These are phyloP conservation scores for Geranomyces michiganensis DNA, from an alignment of 192 early-diverging fungal genomes.

Conservation along the genomic window DNA sequence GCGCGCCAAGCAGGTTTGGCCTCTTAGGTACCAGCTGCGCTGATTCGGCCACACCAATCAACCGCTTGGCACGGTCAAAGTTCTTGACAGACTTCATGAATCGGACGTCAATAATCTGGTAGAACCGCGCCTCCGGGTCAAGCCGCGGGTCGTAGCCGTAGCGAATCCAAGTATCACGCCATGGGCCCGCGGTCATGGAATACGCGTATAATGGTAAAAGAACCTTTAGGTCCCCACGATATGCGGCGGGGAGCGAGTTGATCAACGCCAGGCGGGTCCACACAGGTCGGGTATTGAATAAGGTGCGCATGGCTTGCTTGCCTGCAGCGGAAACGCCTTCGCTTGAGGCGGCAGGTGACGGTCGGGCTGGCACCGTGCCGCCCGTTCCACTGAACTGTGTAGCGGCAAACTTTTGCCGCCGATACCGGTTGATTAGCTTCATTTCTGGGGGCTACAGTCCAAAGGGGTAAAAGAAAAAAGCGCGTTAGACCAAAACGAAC, in stretches of 20 bases:
- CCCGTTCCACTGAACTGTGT: slow-evolving; percentile 4
- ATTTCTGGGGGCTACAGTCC: slow-evolving; percentile 6
- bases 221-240: slow-evolving; percentile 16
- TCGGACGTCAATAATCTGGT: slow-evolving; percentile 43
- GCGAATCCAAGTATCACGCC: slow-evolving; percentile 43
- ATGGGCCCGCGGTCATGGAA: slow-evolving; percentile 34
- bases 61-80: slow-evolving; percentile 36
- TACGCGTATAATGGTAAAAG: slow-evolving; percentile 38
- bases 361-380: slow-evolving; percentile 1
- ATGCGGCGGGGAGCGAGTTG: slow-evolving; percentile 28
- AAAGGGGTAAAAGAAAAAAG: not conserved
- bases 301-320: slow-evolving; percentile 12
- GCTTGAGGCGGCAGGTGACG: not conserved
- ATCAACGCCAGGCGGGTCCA: slow-evolving; percentile 41
- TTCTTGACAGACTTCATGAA: slow-evolving; percentile 29
- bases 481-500: not conserved
- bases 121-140: slow-evolving; percentile 36
- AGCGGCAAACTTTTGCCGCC: slow-evolving; percentile 21
- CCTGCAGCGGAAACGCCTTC: slow-evolving; percentile 10
- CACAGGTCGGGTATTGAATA: slow-evolving; percentile 39
- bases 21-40: slow-evolving; percentile 5
- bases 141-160: slow-evolving; percentile 49
- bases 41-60: slow-evolving; percentile 33
- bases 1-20: not conserved
- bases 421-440: slow-evolving; percentile 29